Base-by-base conservation (phyloP, 2,329 filamentous ascomycete genomes). In the Exserohilum rostratum region DNA sequence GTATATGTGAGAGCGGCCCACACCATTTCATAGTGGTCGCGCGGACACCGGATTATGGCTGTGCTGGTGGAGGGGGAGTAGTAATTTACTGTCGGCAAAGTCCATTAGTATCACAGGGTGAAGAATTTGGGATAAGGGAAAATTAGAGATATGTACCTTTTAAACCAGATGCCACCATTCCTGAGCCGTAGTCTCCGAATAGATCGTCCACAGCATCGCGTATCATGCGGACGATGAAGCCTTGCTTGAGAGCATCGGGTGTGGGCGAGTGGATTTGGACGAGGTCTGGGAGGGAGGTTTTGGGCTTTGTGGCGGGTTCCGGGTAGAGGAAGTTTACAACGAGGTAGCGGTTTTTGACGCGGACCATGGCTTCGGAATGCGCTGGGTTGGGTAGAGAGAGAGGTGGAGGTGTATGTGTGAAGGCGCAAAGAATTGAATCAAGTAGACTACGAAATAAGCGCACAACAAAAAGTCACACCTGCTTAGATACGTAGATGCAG, bases 261-360 rank as follows among this genome's bases (percentile, higher is more conserved):
- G 90, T 96, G 0, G 93, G 92, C 45, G 88, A 86, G 73, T 93
- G 89, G 76, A 96, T 88, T 49, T 87, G 81, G 25, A 98, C 78
- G 53, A 90, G 81, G 40, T 78, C 85, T 75, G 71, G 89, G 75
- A 69, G 82, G 65, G 64, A 77, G 30, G 65, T 62, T 40, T 62
- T 65, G 71, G 54, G 49, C 18, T 66, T 68, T 45, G 53, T 73
- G 69, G 57, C 56, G 11, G 85, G 79, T 6, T 86, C 82, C 0
- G 93, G 91, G 69, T 97, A 97, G 42, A 98, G 82, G 62, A 98
- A 92, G 72, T 96, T 91, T 58, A 98, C 86, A n/a, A 98, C 86
- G 15, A 99, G 85, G 75, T 99, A 99, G 68, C 95, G 88, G 76
- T 96, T 90, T 78, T 99, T 99, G 65, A 98, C 86, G 71, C 95